Evolutionary conservation across 202 grass and related monocot genomes (phyloP).

Genomic region (Dendrocalamus latiflorus): DNA sequence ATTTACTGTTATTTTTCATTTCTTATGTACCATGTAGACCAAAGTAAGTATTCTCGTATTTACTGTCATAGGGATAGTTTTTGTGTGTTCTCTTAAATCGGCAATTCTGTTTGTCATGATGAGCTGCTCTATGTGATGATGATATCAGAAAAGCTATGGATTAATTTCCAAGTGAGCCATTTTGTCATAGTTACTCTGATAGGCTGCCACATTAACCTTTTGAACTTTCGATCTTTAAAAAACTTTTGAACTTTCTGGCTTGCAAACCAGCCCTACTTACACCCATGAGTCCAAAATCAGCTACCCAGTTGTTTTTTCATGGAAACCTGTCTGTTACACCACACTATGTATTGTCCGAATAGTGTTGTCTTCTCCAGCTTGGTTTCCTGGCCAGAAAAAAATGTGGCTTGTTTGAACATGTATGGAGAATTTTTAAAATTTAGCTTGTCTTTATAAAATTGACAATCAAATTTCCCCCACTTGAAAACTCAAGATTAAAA

Average conservation of each 20-base stretch:
- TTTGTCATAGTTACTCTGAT: conserved; percentile 95
- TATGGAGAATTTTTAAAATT: background rate
- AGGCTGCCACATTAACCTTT: conserved; percentile 17
- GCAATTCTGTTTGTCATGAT: too few species aligned
- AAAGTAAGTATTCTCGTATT: background rate
- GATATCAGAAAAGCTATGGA: conserved; percentile 50
- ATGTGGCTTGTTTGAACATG: background rate
- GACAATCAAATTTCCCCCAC: background rate
- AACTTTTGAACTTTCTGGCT: background rate
- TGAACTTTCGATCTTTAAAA: too few species aligned
- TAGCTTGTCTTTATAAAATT: background rate
- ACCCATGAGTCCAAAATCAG: background rate
- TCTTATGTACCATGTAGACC: background rate
- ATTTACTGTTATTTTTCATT: background rate
- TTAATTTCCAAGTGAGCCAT: conserved; percentile 60
- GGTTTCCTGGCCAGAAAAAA: background rate
- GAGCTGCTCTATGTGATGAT: conserved; percentile 55
- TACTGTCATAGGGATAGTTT: background rate
- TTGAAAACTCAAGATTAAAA: background rate
- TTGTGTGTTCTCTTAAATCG: too few species aligned
- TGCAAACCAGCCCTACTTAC: background rate
- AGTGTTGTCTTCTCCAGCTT: background rate
- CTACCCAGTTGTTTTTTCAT: background rate
- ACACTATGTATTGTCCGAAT: background rate
- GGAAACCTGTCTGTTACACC: background rate